phyloP scores from a whole-genome alignment of 768 basidiomycete species.

The Podaxis sp. region DNA sequence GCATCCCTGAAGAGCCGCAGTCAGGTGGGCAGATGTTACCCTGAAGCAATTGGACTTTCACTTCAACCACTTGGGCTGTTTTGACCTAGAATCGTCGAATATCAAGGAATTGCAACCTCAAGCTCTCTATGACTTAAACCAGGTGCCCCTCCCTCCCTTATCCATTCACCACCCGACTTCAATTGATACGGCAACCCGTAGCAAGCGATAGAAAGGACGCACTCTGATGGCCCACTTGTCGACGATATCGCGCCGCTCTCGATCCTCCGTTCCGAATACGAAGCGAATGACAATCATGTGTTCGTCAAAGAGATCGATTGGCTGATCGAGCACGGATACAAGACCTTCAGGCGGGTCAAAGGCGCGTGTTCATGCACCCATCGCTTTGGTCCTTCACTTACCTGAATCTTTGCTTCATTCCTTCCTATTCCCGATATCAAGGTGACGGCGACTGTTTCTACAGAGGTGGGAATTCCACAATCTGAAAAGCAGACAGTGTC shows the following conservation, averaged over 20 bases:
- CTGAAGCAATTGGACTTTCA: not conserved
- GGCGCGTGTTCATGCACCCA: slow-evolving; percentile 38
- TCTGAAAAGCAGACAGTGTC: not conserved
- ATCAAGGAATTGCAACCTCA: slow-evolving; percentile 10
- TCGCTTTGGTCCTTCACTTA: too few relatives aligned
- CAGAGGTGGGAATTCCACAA: slow-evolving; percentile 52
- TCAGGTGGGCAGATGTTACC: not conserved
- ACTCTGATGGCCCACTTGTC: slow-evolving; percentile 50
- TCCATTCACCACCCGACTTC: not conserved
- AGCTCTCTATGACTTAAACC: slow-evolving; percentile 23
- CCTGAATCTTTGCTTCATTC: not conserved
- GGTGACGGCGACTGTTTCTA: slow-evolving; percentile 95
- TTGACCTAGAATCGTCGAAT: not conserved
- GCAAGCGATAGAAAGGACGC: slow-evolving; percentile 34
- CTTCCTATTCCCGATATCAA: slow-evolving; percentile 18
- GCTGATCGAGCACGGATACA: slow-evolving; percentile 62
- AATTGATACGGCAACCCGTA: slow-evolving; percentile 2
- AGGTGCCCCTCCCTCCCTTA: slow-evolving; percentile 14
- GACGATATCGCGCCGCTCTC: slow-evolving; percentile 51
- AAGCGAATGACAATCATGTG: slow-evolving; percentile 43
- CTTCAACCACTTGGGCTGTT: not conserved
- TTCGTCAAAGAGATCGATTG: slow-evolving; percentile 79
- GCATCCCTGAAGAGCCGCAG: not conserved
- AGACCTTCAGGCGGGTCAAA: slow-evolving; percentile 64
- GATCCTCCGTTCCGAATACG: slow-evolving; percentile 64